phyloP scores from a whole-genome alignment of 2,329 filamentous ascomycete species.

The Fusarium torulosum region DNA sequence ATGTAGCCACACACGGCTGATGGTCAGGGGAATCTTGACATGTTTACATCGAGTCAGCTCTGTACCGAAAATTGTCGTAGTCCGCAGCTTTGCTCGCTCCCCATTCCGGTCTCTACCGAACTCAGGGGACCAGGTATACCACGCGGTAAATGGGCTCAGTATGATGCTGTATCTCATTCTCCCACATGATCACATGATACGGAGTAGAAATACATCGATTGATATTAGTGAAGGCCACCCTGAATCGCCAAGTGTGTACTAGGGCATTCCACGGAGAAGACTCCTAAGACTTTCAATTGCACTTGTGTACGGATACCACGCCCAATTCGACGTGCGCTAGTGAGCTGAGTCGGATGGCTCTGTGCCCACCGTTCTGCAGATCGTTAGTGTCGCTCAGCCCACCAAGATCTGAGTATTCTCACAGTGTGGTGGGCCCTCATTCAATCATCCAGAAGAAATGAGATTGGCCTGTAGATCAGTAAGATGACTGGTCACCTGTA shows the following conservation, averaged over 20 bases:
- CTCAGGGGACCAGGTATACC: conserved; percentile 23
- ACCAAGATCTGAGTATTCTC: conserved; percentile 48
- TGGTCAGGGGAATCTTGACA: conserved; percentile 3
- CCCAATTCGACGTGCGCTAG: conserved; percentile 42
- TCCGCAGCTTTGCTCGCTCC: conserved; percentile 3
- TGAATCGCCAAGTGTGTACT: conserved; percentile 30
- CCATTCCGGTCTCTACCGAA: conserved; percentile 33
- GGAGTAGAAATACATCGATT: not conserved
- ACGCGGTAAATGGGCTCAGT: conserved; percentile 8
- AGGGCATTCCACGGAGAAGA: conserved; percentile 29
- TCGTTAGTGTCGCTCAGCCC: conserved; percentile 47
- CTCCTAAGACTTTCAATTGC: conserved; percentile 24
- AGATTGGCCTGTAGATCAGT: conserved; percentile 49
- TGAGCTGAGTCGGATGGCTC: conserved; percentile 46
- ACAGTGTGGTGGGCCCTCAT: conserved; percentile 39
- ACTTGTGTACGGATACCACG: conserved; percentile 16
- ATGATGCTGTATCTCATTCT: conserved; percentile 15
- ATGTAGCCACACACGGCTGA: conserved; percentile 19
- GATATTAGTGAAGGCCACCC: conserved; percentile 26
- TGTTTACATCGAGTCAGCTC: conserved; percentile 11
- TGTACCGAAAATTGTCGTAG: conserved; percentile 17
- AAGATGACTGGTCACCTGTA: conserved; percentile 45
- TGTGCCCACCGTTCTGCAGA: conserved; percentile 48
- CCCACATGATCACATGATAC: conserved; percentile 24
- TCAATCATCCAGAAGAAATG: conserved; percentile 42